Base-by-base conservation (phyloP, 768 basidiomycete species). In the Tulasnella sp. region DNA sequence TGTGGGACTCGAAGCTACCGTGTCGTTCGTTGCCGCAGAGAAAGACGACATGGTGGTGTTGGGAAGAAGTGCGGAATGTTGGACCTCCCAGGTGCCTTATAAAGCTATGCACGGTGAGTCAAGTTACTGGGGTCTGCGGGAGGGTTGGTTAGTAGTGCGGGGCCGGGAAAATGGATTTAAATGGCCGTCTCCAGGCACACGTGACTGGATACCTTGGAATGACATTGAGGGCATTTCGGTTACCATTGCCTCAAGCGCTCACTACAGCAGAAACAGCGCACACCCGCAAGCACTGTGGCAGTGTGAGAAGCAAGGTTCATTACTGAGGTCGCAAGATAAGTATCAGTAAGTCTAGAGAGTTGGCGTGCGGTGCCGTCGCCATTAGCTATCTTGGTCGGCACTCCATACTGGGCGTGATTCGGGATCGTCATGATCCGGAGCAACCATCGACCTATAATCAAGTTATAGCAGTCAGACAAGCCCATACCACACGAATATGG, bases 381-480 rank as follows among this genome's bases (percentile, higher is more conserved):
- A 17, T 17, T 34, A 14, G 25, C 15, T 15, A 31, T 52, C 27
- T 40, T 52, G 50, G 37, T 34, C 32, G 3, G 32, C 50, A 17
- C 50, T 32, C 27, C 29, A 52, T 17, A 52, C 50, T 8, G 32
- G 32, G 12, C n/a, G 50, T 17, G 50, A 52, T 52, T 52, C 50
- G n/a, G 27, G n/a, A 21, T 34, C 32, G n/a, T 52, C 34, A 52
- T 35, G 21, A 36, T 52, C 34, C 11, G 50, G 50, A 17, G 50
- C 32, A 40, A 52, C 50, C 50, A 52, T 52, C 6, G 50, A 52
- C 32, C 50, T 52, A 52, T 35, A 15, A 52, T 6, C n/a, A 17
- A 35, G n/a, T 5, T 0, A 19, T 39, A 4, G n/a, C n/a, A n/a
- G 25, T 35, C n/a, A 35, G 50, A 21, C 19, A 23, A 36, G 19